These are phyloP conservation scores for Arctostaphylos glauca DNA, from an alignment of 148 eudicot species.

Conservation along the genomic window DNA sequence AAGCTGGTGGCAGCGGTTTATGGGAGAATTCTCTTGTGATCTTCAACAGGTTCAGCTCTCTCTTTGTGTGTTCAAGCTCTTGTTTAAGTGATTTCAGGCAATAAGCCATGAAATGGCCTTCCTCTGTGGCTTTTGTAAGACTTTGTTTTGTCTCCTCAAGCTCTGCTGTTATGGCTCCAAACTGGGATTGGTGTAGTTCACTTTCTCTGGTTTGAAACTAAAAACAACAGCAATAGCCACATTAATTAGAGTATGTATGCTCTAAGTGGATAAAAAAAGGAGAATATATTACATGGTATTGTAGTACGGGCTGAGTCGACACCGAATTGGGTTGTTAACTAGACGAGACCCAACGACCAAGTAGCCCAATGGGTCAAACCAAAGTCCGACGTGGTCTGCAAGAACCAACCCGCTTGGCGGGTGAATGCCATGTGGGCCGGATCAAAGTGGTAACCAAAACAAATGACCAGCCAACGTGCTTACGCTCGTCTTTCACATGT, in stretches of 20 bases:
- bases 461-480: too few species aligned
- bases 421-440: too few species aligned
- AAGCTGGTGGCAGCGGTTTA: background rate
- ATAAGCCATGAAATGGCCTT: conserved; percentile 46
- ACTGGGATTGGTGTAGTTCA: conserved; percentile 20
- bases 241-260: background rate
- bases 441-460: too few species aligned
- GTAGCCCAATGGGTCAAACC: too few species aligned
- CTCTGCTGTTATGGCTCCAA: conserved; percentile 39
- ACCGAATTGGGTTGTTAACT: too few species aligned
- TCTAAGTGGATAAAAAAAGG: background rate
- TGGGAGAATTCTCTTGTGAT: conserved; percentile 9
- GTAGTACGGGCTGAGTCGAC: too few species aligned
- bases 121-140: conserved; percentile 53
- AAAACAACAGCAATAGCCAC: background rate
- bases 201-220: conserved; percentile 40
- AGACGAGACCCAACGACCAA: too few species aligned
- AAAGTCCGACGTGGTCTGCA: too few species aligned
- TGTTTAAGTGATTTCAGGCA: conserved; percentile 44
- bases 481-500: too few species aligned
- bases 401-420: too few species aligned
- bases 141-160: conserved; percentile 61
- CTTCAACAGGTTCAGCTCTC: conserved; percentile 53
- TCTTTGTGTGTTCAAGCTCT: conserved; percentile 63
- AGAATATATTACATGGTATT: too few species aligned